Base-by-base conservation (phyloP, 371 early-diverging fungal species). In the Dichotomocladium elegans region DNA sequence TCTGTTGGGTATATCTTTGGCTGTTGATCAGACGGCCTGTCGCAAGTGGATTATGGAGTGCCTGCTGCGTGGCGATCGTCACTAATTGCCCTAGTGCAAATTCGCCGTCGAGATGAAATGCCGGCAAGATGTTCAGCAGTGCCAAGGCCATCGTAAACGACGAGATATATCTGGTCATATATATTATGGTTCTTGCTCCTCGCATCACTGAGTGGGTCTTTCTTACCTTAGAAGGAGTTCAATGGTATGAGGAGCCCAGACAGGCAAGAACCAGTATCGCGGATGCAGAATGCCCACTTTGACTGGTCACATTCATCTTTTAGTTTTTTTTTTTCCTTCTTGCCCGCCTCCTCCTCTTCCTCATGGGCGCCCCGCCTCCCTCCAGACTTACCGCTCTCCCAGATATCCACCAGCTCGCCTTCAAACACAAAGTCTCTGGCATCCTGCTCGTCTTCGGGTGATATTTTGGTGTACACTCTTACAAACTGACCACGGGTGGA, bases 51-150 rank as follows among this genome's bases (percentile, higher is more conserved):
- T 21, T 46, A 6, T 46, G 47, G 14, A 50, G 53, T 22, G 45
- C 46, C 2, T 56, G 47, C 19, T 63, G 60, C 22, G 66, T 19
- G 6, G 65, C 22, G 22, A 64, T 27, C 14, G 66, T 47, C 3
- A 83, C 17, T 2, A 76, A 61, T 29, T 72, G 68, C 10, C 61
- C 55, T 33, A 89, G 59, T 0, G 87, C 83, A 58, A 82, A 86
- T 29, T 89, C 77, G 6, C 92, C 92, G 60, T 92, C 92, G 50
- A 92, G 60, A 33, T 83, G 70, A 45, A 81, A 82, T 1, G 89
- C 90, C 0, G 92, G 92, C 5, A 90, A 65, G 49, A 90, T 89
- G 64, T 92, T 92, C 19, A 92, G 66, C 17, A 92, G 55, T 6
- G 87, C 80, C 37, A 92, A 68, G 10, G 90, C 92, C 14, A 88